Evolutionary conservation across 768 basidiomycete genomes (phyloP), one percentile per base, ranked within the genome.

Genomic region (Mycena chlorophos): DNA sequence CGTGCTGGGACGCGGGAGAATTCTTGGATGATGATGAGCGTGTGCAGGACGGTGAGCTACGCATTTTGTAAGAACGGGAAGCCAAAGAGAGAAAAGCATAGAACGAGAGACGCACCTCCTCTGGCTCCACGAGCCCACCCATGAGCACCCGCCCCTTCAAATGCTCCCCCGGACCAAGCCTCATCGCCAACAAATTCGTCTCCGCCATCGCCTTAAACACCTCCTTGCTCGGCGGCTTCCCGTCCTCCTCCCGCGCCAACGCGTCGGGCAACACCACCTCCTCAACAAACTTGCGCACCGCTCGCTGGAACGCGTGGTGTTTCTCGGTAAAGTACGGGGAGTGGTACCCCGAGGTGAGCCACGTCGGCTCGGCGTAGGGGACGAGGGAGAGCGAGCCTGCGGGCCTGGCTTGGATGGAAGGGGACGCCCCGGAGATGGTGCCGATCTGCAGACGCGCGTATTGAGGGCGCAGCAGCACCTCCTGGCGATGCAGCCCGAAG

Each of bases 361-460:
- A 93, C 14, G 82, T 84, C 2, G 91, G 88, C 64, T 93, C 91
- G 0, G 81, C 88, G 66, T 90, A 92, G 0, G 91, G 91, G 0
- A 92, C 84, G 50, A 73, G 70, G 50, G 85, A 87, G 28, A 86
- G 63, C 38, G 77, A 75, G 6, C 88, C 88, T 1, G 69, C 61
- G 6, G 69, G 69, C 10, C 71, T 75, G 30, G 71, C 66, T 30
- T 73, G 63, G 38, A 90, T 77, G 52, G 75, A 65, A 19, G 78
- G 74, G 8, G 40, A 14, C 71, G 86, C 77, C 54, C 80, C 87
- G 54, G 78, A 66, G 43, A 90, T 70, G 14, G 69, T 75, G 49
- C 89, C 89, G 49, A 91, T 81, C 56, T 80, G 78, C 20, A 90
- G 75, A 20, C 85, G 80, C 22, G 75, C 69, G 60, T 84, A 88